These are phyloP conservation scores for Sordariomycetes sp. DNA, from an alignment of 2,329 filamentous ascomycete genomes.

Conservation along the genomic window DNA sequence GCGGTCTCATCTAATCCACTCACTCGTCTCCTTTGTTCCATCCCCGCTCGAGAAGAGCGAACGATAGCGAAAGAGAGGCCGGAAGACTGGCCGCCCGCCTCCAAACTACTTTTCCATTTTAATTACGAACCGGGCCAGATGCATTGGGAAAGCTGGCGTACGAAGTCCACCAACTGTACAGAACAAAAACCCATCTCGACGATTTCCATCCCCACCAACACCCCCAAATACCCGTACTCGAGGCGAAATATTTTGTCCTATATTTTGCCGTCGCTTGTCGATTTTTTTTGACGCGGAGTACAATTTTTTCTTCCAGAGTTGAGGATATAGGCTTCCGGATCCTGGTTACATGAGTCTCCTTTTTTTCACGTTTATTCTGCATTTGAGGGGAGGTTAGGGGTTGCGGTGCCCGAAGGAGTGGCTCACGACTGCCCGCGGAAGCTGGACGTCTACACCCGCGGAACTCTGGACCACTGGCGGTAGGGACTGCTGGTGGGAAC, in stretches of 20 bases:
- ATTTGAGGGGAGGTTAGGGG: neutral
- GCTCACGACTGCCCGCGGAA: neutral
- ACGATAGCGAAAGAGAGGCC: neutral
- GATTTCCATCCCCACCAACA: neutral
- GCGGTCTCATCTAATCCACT: conserved; percentile 77
- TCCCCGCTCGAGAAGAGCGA: neutral
- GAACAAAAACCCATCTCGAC: neutral
- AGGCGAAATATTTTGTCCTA: conserved; percentile 2
- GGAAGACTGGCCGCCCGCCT: neutral
- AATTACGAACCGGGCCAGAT: conserved; percentile 4
- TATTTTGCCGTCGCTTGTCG: neutral
- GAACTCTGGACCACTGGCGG: no score
- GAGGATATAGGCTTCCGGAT: neutral
- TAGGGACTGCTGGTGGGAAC: neutral
- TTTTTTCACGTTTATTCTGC: conserved; percentile 2
- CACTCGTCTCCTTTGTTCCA: neutral
- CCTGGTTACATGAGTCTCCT: neutral
- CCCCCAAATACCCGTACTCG: conserved; percentile 5
- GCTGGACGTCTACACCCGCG: neutral
- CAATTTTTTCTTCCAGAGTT: neutral
- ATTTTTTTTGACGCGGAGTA: conserved; percentile 1
- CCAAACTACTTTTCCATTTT: conserved; percentile 2
- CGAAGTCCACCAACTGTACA: conserved; percentile 1
- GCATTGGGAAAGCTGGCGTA: conserved; percentile 3
- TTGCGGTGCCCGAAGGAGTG: no score